Base-by-base conservation (phyloP, 1,284 basidiomycete species). In the Fomitopsis schrenkii region DNA sequence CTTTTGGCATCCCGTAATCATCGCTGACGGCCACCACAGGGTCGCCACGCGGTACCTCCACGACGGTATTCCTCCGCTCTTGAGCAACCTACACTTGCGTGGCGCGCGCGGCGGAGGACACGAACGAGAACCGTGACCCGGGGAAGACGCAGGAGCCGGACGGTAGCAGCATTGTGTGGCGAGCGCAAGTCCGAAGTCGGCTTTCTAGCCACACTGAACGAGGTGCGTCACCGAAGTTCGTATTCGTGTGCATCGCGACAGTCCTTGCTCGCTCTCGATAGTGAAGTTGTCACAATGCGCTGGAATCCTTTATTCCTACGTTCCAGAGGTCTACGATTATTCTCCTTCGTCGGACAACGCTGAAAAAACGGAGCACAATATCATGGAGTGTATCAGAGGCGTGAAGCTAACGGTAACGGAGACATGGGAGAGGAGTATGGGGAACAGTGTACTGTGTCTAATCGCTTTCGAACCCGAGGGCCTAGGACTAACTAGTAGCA, bases 131-230 rank as follows among this genome's bases (percentile, higher is more conserved):
- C 19, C 71, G 63, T 4, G 71, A 68, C 6, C 73, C 62, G 55
- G 73, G 69, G 38, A 72, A 57, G 26, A 75, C 59, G 57, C 1
- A 70, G 65, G 3, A 72, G 66, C 6, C 71, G 69, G 22, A 62
- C 54, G 10, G 74, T 57, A 26, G 67, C 55, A 28, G 65, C 50
- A 63, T 54, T 44, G 70, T 0, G 72, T 68, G 0, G 62, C 36
- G 8, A 75, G 61, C 3, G 67, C 60, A 2, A 70, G 33, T 55
- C 70, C 70, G 62, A 72, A 73, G 54, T 73, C 68, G 19, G 71
- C 69, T 26, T 64, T 61, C 72, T 72, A 76, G 19, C 70, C 72
- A 63, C 60, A 66, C 44, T 67, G 65, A 1, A 71, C 55, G 30
- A 71, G 57, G 57, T 65, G 62, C 22, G 67, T 67, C 4, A 66